These are phyloP conservation scores for Colletotrichum theobromicola DNA, from an alignment of 2,329 filamentous ascomycete genomes.

Conservation along the genomic window DNA sequence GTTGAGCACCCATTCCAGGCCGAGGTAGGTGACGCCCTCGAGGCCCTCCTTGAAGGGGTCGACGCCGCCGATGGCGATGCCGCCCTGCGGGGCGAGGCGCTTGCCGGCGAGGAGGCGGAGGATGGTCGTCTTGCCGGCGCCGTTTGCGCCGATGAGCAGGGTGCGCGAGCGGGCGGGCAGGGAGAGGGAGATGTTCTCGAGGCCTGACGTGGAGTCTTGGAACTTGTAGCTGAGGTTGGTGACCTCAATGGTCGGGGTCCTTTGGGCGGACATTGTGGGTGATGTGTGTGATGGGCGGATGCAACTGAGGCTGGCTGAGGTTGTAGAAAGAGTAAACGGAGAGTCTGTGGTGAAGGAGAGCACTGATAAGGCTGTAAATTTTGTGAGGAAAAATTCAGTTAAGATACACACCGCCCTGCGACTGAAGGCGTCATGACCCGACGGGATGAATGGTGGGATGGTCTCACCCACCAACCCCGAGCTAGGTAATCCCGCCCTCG, in stretches of 20 bases:
- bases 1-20: constrained; percentile 97
- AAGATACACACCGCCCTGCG: constrained; percentile 12
- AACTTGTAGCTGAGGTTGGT: constrained; percentile 86
- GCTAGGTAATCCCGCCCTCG: not conserved
- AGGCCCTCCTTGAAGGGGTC: constrained; percentile 92
- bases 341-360: not conserved
- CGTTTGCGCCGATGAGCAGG: constrained; percentile 93
- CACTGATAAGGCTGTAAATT: not conserved
- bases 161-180: constrained; percentile 86
- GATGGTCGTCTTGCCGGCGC: constrained; percentile 95
- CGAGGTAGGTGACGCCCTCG: constrained; percentile 95
- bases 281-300: not conserved
- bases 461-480: not conserved
- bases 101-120: constrained; percentile 94
- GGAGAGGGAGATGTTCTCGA: constrained; percentile 74
- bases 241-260: constrained; percentile 71
- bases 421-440: constrained; percentile 19
- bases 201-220: constrained; percentile 81
- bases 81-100: constrained; percentile 79
- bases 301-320: not conserved
- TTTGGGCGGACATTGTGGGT: constrained; percentile 30
- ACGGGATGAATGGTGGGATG: not conserved
- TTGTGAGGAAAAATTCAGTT: not conserved
- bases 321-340: not conserved
- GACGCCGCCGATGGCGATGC: constrained; percentile 79